Conservation (phyloP, 768 basidiomycete species). For the Rhizopogon roseolus region DNA sequence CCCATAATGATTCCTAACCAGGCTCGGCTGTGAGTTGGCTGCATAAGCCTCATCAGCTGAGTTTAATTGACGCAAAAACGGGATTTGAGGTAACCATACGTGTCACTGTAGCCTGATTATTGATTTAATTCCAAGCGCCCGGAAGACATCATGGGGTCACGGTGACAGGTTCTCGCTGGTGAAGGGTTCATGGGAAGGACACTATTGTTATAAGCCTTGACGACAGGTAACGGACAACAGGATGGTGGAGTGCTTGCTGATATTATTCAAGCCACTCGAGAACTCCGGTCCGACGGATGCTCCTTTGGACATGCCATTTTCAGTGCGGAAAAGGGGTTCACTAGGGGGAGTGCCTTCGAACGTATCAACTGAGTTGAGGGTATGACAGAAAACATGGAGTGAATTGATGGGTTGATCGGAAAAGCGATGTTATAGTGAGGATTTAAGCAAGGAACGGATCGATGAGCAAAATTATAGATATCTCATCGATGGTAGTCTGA, state of each 20-base stretch:
- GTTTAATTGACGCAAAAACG: too few relatives aligned
- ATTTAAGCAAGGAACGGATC: background rate
- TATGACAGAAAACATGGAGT: too few relatives aligned
- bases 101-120: too few relatives aligned
- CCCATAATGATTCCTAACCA: too few relatives aligned
- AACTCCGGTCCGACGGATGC: conserved; percentile 8
- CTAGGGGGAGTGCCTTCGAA: background rate
- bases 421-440: background rate
- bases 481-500: background rate
- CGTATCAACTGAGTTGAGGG: background rate
- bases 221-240: conserved; percentile 11
- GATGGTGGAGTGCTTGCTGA: conserved; percentile 2
- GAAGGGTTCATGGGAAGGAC: conserved; percentile 3
- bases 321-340: background rate
- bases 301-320: conserved; percentile 11
- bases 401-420: background rate
- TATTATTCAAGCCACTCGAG: conserved; percentile 2
- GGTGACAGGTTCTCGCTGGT: background rate
- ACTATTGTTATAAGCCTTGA: conserved; percentile 13
- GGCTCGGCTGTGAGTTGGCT: too few relatives aligned
- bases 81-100: too few relatives aligned
- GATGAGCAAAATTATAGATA: background rate
- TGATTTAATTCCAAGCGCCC: too few relatives aligned
- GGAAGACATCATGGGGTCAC: too few relatives aligned
- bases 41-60: too few relatives aligned